Percentiles rank a stretch among this genome's conserved stretches.
phyloP scores from a whole-genome alignment of 139 green algal species.

The Raphidocelis subcapitata region DNA sequence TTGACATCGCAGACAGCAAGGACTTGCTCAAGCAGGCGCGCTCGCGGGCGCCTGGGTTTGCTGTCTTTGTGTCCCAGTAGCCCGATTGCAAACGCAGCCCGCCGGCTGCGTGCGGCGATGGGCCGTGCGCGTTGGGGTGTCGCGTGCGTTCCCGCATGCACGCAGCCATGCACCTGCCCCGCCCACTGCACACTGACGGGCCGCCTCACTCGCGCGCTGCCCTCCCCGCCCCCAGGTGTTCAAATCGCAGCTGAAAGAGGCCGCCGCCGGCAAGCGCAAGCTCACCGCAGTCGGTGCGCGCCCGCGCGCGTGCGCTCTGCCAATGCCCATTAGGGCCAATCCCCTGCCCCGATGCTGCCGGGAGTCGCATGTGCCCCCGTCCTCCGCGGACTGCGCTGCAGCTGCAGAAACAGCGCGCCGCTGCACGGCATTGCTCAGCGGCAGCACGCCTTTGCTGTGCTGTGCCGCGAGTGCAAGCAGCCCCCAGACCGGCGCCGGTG shows the following conservation, averaged over 20 bases:
- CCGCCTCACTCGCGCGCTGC: too few relatives aligned
- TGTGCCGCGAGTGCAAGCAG: neutral
- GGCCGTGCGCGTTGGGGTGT: too few relatives aligned
- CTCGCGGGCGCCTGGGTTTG: too few relatives aligned
- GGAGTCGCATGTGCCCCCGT: too few relatives aligned
- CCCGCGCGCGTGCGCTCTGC: neutral
- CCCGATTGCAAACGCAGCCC: neutral
- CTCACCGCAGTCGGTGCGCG: constrained; percentile 46
- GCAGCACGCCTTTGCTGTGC: neutral
- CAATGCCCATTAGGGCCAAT: neutral
- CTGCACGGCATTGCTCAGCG: neutral
- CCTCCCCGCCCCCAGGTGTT: constrained; percentile 36
- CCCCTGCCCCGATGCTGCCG: neutral
- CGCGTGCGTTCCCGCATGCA: too few relatives aligned
- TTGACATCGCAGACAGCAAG: constrained; percentile 78
- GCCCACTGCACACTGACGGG: too few relatives aligned
- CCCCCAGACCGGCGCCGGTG: neutral
- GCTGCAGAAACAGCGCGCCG: neutral
- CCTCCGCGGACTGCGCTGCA: too few relatives aligned
- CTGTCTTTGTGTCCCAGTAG: too few relatives aligned
- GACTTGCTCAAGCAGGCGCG: constrained; percentile 66
- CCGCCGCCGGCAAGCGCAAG: constrained; percentile 33
- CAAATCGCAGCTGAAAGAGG: constrained; percentile 47
- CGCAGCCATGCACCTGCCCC: too few relatives aligned
- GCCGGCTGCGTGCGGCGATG: too few relatives aligned